Evolutionary conservation across 2,329 filamentous ascomycete species (phyloP).

Genomic region (Venturia aucupariae): DNA sequence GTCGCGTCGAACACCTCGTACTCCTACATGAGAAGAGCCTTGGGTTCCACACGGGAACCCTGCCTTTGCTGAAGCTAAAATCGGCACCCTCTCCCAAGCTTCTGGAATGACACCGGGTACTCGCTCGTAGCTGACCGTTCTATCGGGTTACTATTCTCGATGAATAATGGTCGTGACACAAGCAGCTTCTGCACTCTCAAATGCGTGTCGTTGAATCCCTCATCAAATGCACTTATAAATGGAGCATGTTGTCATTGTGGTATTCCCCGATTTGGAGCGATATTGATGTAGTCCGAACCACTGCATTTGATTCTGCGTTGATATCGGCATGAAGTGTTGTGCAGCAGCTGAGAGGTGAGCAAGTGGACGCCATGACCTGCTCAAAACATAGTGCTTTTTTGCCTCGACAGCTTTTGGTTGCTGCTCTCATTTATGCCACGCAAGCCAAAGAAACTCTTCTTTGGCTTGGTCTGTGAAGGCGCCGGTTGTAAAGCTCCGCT

Average conservation of each 20-base stretch:
- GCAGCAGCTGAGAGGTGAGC: background rate
- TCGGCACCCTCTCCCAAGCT: background rate
- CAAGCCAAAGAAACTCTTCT: conserved; percentile 30
- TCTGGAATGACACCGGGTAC: background rate
- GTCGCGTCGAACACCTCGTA: background rate
- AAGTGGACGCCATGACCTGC: conserved; percentile 3
- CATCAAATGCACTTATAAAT: background rate
- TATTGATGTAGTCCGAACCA: background rate
- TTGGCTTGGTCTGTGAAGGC: conserved; percentile 21
- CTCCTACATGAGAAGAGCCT: background rate
- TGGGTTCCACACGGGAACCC: background rate
- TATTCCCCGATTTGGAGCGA: background rate
- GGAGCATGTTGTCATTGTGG: background rate
- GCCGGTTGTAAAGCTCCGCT: conserved; percentile 17
- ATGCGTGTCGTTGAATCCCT: background rate
- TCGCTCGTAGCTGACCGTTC: background rate
- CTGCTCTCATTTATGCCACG: conserved; percentile 24
- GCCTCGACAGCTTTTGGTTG: conserved; percentile 16
- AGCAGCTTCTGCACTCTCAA: background rate
- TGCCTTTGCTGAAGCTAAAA: background rate
- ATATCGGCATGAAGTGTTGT: background rate
- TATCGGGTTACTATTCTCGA: background rate
- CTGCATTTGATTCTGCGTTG: background rate
- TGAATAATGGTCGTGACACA: background rate
- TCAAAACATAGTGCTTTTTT: conserved; percentile 20